These are phyloP conservation scores for Adansonia gregorii DNA, from an alignment of 441 rosid species.

Conservation along the genomic window DNA sequence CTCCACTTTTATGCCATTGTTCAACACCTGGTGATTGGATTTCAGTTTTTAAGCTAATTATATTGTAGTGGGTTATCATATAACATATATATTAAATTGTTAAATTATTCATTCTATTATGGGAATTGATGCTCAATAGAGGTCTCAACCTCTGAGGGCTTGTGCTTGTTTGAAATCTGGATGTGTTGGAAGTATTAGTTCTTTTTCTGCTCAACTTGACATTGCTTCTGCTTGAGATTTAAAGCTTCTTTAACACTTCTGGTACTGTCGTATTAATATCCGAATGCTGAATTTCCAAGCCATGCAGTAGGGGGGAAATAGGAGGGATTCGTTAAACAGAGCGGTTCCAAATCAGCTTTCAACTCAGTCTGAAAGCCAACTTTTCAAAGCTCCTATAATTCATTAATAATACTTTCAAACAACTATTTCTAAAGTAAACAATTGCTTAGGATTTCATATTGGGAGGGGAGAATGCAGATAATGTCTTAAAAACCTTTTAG, in stretches of 20 bases:
- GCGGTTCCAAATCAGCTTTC: neutral
- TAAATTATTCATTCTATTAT: conserved; percentile 1
- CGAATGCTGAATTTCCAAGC: neutral
- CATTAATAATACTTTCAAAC: neutral
- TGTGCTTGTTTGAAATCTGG: neutral
- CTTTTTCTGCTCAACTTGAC: neutral
- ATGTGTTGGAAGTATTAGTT: neutral
- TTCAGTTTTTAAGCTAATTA: neutral
- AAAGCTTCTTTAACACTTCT: neutral
- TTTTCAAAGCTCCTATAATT: neutral
- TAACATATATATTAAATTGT: neutral
- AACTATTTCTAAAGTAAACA: neutral
- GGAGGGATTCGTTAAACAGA: neutral
- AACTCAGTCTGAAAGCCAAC: neutral
- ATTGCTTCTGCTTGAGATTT: neutral
- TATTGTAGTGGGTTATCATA: neutral
- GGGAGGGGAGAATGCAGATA: neutral
- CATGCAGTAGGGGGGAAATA: neutral
- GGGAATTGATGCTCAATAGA: neutral
- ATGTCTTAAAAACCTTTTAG: neutral
- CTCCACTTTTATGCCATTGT: neutral
- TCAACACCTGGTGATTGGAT: neutral
- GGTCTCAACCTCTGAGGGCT: neutral
- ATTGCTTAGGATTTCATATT: neutral
- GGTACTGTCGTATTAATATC: neutral